phyloP scores from a whole-genome alignment of 345 rosid species.

The Excoecaria agallocha region DNA sequence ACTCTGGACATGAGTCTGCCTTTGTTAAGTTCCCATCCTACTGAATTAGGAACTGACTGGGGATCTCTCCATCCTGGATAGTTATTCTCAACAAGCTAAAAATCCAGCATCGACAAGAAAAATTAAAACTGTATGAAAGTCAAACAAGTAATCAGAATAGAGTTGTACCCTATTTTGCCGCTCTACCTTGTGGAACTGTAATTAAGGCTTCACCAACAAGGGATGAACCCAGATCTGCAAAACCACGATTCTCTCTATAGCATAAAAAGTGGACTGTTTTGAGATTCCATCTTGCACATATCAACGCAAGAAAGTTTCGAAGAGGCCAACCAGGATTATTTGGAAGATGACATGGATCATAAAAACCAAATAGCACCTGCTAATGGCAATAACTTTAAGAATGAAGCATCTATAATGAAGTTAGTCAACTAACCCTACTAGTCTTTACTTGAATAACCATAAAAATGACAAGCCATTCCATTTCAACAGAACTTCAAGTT shows the following conservation, averaged over 20 bases:
- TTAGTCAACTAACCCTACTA: not conserved
- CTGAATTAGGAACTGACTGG: conserved; percentile 54
- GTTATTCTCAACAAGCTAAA: conserved; percentile 8
- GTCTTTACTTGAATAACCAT: conserved; percentile 2
- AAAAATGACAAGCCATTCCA: conserved; percentile 6
- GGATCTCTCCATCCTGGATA: conserved; percentile 50
- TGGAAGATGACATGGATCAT: conserved; percentile 89
- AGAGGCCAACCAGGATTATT: conserved; percentile 97
- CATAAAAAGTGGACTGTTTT: conserved; percentile 65
- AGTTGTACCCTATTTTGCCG: conserved; percentile 36
- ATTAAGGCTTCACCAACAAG: conserved; percentile 77
- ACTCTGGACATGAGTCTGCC: conserved; percentile 57
- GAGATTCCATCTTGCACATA: conserved; percentile 70
- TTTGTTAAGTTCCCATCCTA: conserved; percentile 87
- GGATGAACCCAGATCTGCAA: conserved; percentile 73
- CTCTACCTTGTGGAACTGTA: conserved; percentile 61
- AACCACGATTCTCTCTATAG: conserved; percentile 90
- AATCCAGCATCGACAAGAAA: not conserved
- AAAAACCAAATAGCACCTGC: conserved; percentile 84
- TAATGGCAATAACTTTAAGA: conserved; percentile 19
- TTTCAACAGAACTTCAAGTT: conserved; percentile 3
- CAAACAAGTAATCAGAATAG: conserved; percentile 18
- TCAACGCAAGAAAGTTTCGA: conserved; percentile 78
- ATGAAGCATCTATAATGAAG: not conserved
- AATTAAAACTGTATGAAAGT: conserved; percentile 11